Evolutionary conservation across 2,329 filamentous ascomycete species (phyloP).

Genomic region (Dactylellina cionopaga): DNA sequence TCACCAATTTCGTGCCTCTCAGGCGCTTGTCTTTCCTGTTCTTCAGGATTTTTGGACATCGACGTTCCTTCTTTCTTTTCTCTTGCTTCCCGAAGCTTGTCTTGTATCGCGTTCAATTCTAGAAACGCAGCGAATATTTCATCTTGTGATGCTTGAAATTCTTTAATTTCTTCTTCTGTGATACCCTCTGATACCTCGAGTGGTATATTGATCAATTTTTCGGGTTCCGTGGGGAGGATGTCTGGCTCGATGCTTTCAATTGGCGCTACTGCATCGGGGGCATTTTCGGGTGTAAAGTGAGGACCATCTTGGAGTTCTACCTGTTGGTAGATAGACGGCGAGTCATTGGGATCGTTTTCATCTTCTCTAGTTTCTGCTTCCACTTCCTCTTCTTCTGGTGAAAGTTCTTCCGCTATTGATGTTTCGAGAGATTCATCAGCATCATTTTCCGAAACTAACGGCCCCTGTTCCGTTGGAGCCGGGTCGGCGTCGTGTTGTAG

Average conservation of each 20-base stretch:
- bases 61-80: not conserved
- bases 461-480: not conserved
- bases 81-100: constrained; percentile 32
- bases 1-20: constrained; percentile 10
- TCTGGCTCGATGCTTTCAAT: not conserved
- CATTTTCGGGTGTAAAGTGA: constrained; percentile 38
- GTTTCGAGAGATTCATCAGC: constrained; percentile 4
- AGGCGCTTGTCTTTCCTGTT: not conserved
- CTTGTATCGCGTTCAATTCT: constrained; percentile 34
- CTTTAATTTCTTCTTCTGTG: constrained; percentile 45
- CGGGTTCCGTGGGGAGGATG: constrained; percentile 8
- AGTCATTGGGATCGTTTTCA: constrained; percentile 15
- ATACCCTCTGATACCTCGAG: constrained; percentile 44
- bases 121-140: constrained; percentile 49
- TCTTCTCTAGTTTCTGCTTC: constrained; percentile 28
- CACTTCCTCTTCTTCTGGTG: constrained; percentile 13
- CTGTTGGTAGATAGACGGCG: constrained; percentile 13
- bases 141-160: constrained; percentile 49
- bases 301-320: constrained; percentile 45
- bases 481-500: not conserved
- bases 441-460: not conserved
- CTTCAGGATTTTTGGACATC: no score
- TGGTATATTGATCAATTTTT: constrained; percentile 16
- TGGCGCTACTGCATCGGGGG: not conserved
- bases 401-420: not conserved